Base-by-base conservation (phyloP, 441 rosid species). In the Theobroma grandiflorum region DNA sequence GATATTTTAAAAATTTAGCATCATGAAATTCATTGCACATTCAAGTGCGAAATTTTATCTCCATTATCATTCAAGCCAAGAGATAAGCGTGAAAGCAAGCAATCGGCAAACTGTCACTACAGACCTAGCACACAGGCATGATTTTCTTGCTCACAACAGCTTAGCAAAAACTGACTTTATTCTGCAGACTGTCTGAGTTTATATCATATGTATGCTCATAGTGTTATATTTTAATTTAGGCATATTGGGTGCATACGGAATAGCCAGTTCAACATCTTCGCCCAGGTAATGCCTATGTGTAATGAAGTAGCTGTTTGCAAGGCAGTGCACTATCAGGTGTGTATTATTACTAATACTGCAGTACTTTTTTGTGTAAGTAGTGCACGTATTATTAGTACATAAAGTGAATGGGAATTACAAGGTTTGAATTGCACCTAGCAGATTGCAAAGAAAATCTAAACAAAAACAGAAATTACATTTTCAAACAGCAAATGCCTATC, bases 61-160 rank as follows among this genome's bases (percentile, higher is more conserved):
- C 33, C 64, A 59, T 10, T n/a, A 10, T 59, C 20, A 0, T 10
- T 26, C 35, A 26, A 26, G 35, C 64, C 26, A 59, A 68, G 10
- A 68, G 33, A 68, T 43, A n/a, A 68, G 33, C 5, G 12, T 4
- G 35, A 43, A 57, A 67, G 72, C 72, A 68, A 59, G 72, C 43
- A 68, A 69, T 57, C 11, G 4, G 22, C 55, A 22, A 7, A 20
- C 53, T 3, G 18, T 26, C 38, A 4, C 18, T 4, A 7, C 18
- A 61, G 31, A 45, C 20, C 6, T 45, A 45, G 73, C 22, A 69
- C n/a, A 45, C 50, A 9, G 45, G 73, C 55, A 68, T 16, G 22
- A 61, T 10, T 61, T 31, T 31, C 65, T 31, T 26, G 42, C 67
- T 62, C 67, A 14, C 12, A 67, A 67, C 52, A 42, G 26, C 75